phyloP scores from a whole-genome alignment of 192 early-diverging fungal genomes.

The Dissophora ornata region DNA sequence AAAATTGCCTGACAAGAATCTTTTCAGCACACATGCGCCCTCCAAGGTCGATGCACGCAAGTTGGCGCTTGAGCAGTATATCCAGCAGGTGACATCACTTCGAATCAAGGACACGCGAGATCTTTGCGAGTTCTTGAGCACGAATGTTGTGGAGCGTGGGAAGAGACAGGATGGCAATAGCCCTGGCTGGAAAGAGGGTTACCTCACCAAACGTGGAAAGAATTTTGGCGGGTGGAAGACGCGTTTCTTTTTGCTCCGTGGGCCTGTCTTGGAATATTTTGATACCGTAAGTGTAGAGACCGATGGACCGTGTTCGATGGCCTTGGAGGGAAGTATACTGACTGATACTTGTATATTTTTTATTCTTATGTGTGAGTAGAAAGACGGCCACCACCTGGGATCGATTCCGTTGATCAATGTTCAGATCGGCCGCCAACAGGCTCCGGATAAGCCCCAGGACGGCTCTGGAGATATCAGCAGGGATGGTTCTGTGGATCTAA shows the following conservation, averaged over 20 bases:
- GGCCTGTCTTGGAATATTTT: slow-evolving; percentile 81
- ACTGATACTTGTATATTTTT: slow-evolving; percentile 1
- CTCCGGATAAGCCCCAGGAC: slow-evolving; percentile 36
- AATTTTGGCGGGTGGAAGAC: slow-evolving; percentile 98
- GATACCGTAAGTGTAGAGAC: slow-evolving; percentile 73
- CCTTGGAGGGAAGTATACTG: too few relatives aligned
- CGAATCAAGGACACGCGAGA: slow-evolving; percentile 69
- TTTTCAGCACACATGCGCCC: slow-evolving; percentile 85
- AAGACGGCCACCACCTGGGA: slow-evolving; percentile 77
- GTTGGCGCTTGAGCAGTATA: slow-evolving; percentile 85
- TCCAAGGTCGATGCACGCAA: slow-evolving; percentile 91
- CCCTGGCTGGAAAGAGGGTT: slow-evolving; percentile 82
- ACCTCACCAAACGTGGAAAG: slow-evolving; percentile 92
- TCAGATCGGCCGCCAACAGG: slow-evolving; percentile 71
- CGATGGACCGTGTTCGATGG: too few relatives aligned
- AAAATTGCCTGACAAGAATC: slow-evolving; percentile 85
- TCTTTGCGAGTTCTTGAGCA: slow-evolving; percentile 83
- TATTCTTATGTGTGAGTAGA: slow-evolving; percentile 54
- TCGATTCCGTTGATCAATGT: slow-evolving; percentile 82
- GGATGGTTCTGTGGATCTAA: slow-evolving; percentile 58
- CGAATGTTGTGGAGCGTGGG: slow-evolving; percentile 69
- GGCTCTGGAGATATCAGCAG: slow-evolving; percentile 14
- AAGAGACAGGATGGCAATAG: slow-evolving; percentile 34
- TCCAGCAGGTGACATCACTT: slow-evolving; percentile 76
- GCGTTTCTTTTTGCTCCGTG: slow-evolving; percentile 83